Conservation (phyloP, 169 alveolate genomes). For the Toxoplasma gondii region DNA sequence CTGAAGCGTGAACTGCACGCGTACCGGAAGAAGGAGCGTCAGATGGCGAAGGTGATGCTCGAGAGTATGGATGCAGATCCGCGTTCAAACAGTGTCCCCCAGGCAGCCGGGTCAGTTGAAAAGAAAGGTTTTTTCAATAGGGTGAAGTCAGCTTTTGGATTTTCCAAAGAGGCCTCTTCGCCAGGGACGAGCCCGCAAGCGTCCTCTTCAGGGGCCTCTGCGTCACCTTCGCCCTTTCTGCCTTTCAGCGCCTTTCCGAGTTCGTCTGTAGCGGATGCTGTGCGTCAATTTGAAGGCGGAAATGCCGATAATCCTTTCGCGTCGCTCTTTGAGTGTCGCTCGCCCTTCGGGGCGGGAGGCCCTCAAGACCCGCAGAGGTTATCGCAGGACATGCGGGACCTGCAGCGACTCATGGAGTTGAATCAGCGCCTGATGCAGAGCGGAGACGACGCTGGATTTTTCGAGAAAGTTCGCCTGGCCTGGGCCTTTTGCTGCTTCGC, state of each 20-base stretch:
- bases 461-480: not conserved
- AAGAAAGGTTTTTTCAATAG: not conserved
- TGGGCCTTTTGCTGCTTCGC: conserved; percentile 8
- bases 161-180: not conserved
- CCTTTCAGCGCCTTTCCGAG: not conserved
- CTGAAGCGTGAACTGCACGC: conserved; percentile 44
- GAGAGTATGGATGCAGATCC: conserved; percentile 54
- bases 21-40: conserved; percentile 49
- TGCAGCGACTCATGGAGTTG: conserved; percentile 28
- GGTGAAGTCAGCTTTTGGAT: not conserved
- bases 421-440: conserved; percentile 13
- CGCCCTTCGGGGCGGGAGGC: not conserved
- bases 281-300: not conserved
- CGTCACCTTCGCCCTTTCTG: not conserved
- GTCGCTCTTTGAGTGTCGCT: not conserved
- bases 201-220: not conserved
- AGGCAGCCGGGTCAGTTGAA: not conserved
- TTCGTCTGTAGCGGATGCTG: not conserved
- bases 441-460: not conserved
- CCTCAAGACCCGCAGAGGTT: not conserved
- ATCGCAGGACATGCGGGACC: not conserved
- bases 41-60: conserved; percentile 55
- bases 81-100: conserved; percentile 27
- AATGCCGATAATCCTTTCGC: not conserved
- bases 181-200: not conserved